Base-by-base conservation (phyloP, 78 protist species). In the Pigoraptor vietnamica region DNA sequence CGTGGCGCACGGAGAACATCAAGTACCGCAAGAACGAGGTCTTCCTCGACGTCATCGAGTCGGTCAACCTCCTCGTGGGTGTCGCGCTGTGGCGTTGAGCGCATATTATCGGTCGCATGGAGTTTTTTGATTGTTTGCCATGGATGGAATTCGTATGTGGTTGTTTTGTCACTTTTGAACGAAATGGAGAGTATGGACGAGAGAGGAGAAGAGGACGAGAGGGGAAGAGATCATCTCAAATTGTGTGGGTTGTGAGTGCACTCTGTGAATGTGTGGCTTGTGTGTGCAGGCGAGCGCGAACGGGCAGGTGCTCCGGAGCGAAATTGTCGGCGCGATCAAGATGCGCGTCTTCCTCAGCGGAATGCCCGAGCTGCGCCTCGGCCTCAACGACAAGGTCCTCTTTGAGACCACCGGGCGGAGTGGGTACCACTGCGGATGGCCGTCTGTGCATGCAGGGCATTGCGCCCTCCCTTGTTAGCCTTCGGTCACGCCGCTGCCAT, bases 351-450 rank as follows among this genome's bases (percentile, higher is more conserved):
- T 67, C 82, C 97, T 99, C 33, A 92, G 98, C 32, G 99, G 99
- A 87, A 98, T 97, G 99, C 99, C 99, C 89, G 99, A 99, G 89
- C 98, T 99, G 95, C 95, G 94, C 83, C 95, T 99, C 83, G 99
- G 99, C 14, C 90, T 99, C 93, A 99, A 99, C 93, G 99, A 99
- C 94, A 97, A 98, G 92, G 84, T 98, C 29, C 6, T 91, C n/a
- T 19, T 94, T n/a, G 96, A 94, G 36, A 0, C 2, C 32, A 14
- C 0, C 1, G 84, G 39, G 2, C 56, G 24, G 0, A n/a, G 48
- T 39, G 33, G 38, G 24, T n/a, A n/a, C n/a, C n/a, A n/a, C n/a
- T n/a, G n/a, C n/a, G n/a, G n/a, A n/a, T n/a, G n/a, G n/a, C n/a
- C n/a, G n/a, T n/a, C n/a, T n/a, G n/a, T n/a, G n/a, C n/a, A n/a